phyloP scores from a whole-genome alignment of 1,284 basidiomycete species.

The Malassezia equina region DNA sequence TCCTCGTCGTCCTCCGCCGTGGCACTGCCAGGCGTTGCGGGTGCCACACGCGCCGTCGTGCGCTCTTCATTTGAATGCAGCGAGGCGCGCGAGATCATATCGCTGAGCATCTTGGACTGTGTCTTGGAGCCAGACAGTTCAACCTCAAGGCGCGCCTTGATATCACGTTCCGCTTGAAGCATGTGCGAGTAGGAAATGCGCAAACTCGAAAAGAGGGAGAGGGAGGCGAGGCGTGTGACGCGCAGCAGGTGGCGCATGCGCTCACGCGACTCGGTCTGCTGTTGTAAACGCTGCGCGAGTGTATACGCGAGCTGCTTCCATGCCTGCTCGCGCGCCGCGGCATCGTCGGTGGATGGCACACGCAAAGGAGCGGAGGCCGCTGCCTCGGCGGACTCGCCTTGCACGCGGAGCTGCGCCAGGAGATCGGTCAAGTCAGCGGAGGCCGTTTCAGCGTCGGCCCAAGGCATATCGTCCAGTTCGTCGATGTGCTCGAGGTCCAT shows the following conservation, averaged over 20 bases:
- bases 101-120: conserved; percentile 42
- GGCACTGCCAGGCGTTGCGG: neutral
- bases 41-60: neutral
- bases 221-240: conserved; percentile 32
- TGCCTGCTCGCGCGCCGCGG: neutral
- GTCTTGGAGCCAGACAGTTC: conserved; percentile 41
- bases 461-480: conserved; percentile 1
- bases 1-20: conserved; percentile 21
- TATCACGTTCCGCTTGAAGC: conserved; percentile 28
- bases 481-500: conserved; percentile 23
- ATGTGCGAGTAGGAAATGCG: conserved; percentile 36
- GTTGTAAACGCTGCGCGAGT: conserved; percentile 4
- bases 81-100: conserved; percentile 32
- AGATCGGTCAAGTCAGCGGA: conserved; percentile 21
- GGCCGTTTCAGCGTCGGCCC: neutral
- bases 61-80: conserved; percentile 24
- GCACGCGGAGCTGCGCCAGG: conserved; percentile 2
- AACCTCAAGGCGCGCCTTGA: conserved; percentile 35
- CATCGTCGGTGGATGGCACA: neutral
- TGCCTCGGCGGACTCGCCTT: too few species aligned
- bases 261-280: conserved; percentile 8
- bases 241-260: conserved; percentile 5
- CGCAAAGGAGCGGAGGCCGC: neutral
- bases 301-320: neutral
- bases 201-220: conserved; percentile 39